Evolutionary conservation across 2,329 filamentous ascomycete genomes (phyloP), one percentile per base, ranked within the genome.

Genomic region (Diaporthe sp.): DNA sequence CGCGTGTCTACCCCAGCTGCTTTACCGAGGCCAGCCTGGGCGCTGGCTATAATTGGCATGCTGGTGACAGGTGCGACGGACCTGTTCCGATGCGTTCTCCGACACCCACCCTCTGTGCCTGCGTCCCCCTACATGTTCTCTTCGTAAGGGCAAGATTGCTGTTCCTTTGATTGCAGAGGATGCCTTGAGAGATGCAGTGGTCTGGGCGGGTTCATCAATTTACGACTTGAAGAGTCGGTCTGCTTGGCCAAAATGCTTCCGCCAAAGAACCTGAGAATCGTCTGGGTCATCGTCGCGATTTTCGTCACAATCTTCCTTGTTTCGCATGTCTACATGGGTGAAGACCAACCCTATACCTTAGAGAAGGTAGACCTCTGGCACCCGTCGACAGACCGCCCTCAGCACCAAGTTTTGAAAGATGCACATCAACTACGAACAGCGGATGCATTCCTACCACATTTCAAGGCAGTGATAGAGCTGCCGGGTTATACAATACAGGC

Each of bases 361-460:
- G 59, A n/a, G 7, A 47, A 50, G 42, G 27, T 65, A n/a, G 19
- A 50, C 4, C 39, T 65, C 27, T 30, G 27, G 59, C 59, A 47
- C 4, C 59, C 42, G 5, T 8, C 39, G n/a, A 47, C 39, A n/a
- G 27, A 30, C n/a, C 59, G 19, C 4, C 27, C 39, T 65, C 59
- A 47, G 39, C 6, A 65, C 39, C 27, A 65, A 1, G 10, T 35
- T 47, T 22, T 47, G 42, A 10, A 65, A 65, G 42, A 65, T 50
- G 59, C 59, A 27, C 59, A 65, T 15, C 42, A 35, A 65, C 19
- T 65, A 8, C 17, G 10, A 10, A 50, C 59, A 2, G 39, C 59
- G 6, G 59, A 65, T 47, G 59, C 59, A 10, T 65, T 65, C 39
- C 39, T 65, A 25, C 42, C 59, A 13, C 59, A 65, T 13, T 65